Evolutionary conservation across 768 basidiomycete genomes (phyloP), one percentile per base, ranked within the genome.

Genomic region (Mycena capillaripes): DNA sequence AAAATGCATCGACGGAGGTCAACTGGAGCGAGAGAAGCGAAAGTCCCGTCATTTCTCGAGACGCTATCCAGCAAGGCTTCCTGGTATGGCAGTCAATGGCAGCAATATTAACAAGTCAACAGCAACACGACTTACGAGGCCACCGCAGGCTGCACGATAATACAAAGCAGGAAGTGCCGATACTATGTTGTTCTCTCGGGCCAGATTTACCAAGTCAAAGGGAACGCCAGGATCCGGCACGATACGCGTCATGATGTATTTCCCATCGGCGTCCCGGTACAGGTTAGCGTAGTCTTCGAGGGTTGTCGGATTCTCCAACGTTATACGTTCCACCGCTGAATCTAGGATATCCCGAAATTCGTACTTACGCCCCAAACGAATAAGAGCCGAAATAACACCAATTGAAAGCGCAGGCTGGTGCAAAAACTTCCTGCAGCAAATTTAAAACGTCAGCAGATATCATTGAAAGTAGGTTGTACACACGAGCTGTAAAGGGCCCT

Each of bases 351-450:
- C 46, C n/a, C 16, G 32, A 29, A 69, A 61, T 1, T 53, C 58
- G 32, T 69, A 69, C 19, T 69, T 69, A 2, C 59, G 48, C 9
- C 68, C 68, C 14, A 69, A 34, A 2, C 68, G 59, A 11, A 69
- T 14, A 10, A 53, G 29, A 3, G 56, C 46, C 12, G n/a, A 42
- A 6, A 67, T 14, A 2, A 34, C 52, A 1, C 57, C 21, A 0
- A 60, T 16, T 4, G 62, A 55, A 38, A 66, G 46, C 9, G 9
- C 23, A 10, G 42, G 36, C 36, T 57, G 63, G 27, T 0, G 7
- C 23, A 65, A 29, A 11, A 63, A 34, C 23, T n/a, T 50, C 46
- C 58, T 69, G 16, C 9, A 14, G 36, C n/a, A 19, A 52, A 4
- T n/a, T 19, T 23, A 44, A 36, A 25, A 34, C 5, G 4, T 52